Evolutionary conservation across 2,329 filamentous ascomycete genomes (phyloP).

Genomic region (Venturia asperata): DNA sequence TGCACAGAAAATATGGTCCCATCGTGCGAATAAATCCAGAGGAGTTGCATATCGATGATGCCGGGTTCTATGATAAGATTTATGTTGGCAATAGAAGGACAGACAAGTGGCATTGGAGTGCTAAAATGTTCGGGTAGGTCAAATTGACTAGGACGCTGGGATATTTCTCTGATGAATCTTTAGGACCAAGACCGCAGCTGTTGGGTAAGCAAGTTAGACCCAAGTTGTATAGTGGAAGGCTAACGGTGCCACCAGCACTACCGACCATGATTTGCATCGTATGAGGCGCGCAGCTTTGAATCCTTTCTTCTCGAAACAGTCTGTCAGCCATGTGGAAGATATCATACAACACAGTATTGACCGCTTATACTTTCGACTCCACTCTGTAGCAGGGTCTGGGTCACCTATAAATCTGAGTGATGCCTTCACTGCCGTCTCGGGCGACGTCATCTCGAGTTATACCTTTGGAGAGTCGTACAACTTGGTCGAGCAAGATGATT

Average conservation of each 20-base stretch:
- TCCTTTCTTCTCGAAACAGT: constrained; percentile 32
- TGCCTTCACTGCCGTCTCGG: constrained; percentile 22
- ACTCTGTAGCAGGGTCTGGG: constrained; percentile 1
- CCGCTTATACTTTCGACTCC: constrained; percentile 14
- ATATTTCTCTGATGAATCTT: background rate
- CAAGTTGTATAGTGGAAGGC: background rate
- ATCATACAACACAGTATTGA: constrained; percentile 22
- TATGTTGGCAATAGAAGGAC: constrained; percentile 26
- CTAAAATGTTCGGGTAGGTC: constrained; percentile 19
- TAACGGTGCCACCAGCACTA: constrained; percentile 21
- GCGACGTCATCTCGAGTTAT: constrained; percentile 24
- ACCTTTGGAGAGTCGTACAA: constrained; percentile 24
- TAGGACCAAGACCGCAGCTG: constrained; percentile 15
- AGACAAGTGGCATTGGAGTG: constrained; percentile 23
- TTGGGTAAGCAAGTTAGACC: background rate
- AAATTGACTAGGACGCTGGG: background rate
- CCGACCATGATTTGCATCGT: constrained; percentile 30
- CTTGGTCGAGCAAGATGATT: constrained; percentile 23
- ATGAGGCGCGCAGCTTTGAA: constrained; percentile 29
- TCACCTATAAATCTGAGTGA: constrained; percentile 18
- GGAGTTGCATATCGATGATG: constrained; percentile 24
- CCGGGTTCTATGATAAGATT: constrained; percentile 25
- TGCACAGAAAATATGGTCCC: constrained; percentile 21
- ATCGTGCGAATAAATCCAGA: constrained; percentile 26
- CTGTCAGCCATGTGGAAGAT: constrained; percentile 23